Evolutionary conservation across 257 asterid genomes (phyloP).

Genomic region (Penstemon eatonii): DNA sequence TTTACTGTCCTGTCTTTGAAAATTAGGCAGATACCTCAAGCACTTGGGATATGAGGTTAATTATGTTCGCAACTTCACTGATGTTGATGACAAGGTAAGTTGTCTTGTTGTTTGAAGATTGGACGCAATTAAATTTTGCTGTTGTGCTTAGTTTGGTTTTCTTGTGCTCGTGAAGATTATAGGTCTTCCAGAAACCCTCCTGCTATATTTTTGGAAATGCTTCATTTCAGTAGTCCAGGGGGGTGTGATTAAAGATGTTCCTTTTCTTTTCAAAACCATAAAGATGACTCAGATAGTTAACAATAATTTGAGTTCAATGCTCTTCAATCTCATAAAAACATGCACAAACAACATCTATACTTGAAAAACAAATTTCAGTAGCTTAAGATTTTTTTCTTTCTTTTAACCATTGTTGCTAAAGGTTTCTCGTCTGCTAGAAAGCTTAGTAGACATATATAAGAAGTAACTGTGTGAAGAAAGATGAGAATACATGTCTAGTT

Average conservation of each 20-base stretch:
- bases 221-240: background rate
- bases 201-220: background rate
- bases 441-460: background rate
- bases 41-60: constrained; percentile 90
- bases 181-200: background rate
- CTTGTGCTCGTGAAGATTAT: background rate
- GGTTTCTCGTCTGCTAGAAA: background rate
- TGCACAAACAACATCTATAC: constrained; percentile 1
- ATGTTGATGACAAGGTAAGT: constrained; percentile 94
- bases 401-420: background rate
- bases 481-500: background rate
- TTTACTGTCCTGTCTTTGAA: constrained; percentile 33
- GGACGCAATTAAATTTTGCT: constrained; percentile 13
- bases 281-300: background rate
- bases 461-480: constrained; percentile 1
- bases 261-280: background rate
- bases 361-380: constrained; percentile 10
- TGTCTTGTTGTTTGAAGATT: background rate
- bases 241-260: constrained; percentile 6
- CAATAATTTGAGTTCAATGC: background rate
- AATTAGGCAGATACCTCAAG: constrained; percentile 86
- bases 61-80: constrained; percentile 94
- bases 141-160: background rate
- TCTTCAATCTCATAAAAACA: background rate
- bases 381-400: background rate